phyloP scores from a whole-genome alignment of 106 monocot species.

The Hemerocallis citrina region DNA sequence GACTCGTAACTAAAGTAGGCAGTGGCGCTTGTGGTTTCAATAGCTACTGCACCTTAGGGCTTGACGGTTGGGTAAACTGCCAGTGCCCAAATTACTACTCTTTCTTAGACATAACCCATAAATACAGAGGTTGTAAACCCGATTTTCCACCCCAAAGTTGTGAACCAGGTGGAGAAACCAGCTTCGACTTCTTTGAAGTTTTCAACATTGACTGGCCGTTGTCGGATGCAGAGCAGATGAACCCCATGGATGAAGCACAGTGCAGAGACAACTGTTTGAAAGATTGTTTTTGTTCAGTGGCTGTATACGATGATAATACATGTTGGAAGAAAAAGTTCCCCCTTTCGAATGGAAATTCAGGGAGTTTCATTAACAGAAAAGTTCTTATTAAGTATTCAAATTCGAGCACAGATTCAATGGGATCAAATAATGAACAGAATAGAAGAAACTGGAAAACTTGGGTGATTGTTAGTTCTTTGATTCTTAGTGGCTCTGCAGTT shows the following conservation, averaged over 20 bases:
- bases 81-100: too few species aligned
- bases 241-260: slow-evolving; percentile 1
- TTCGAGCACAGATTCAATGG: background rate
- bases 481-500: background rate
- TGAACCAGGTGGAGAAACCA: background rate
- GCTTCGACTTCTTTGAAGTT: background rate
- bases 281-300: slow-evolving; percentile 27
- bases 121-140: too few species aligned
- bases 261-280: slow-evolving; percentile 10
- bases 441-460: background rate
- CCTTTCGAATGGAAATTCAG: slow-evolving; percentile 16
- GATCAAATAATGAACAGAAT: background rate
- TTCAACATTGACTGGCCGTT: background rate
- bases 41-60: too few species aligned
- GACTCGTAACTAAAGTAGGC: too few species aligned
- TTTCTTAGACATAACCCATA: too few species aligned
- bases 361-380: background rate
- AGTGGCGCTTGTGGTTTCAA: too few species aligned
- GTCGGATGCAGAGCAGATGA: background rate
- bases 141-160: too few species aligned
- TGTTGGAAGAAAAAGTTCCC: slow-evolving; percentile 47
- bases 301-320: slow-evolving; percentile 3
- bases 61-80: too few species aligned
- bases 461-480: background rate
- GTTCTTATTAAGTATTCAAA: background rate